These are phyloP conservation scores for Nelumbo lutea DNA, from an alignment of 164 flowering plant genomes.

Conservation along the genomic window DNA sequence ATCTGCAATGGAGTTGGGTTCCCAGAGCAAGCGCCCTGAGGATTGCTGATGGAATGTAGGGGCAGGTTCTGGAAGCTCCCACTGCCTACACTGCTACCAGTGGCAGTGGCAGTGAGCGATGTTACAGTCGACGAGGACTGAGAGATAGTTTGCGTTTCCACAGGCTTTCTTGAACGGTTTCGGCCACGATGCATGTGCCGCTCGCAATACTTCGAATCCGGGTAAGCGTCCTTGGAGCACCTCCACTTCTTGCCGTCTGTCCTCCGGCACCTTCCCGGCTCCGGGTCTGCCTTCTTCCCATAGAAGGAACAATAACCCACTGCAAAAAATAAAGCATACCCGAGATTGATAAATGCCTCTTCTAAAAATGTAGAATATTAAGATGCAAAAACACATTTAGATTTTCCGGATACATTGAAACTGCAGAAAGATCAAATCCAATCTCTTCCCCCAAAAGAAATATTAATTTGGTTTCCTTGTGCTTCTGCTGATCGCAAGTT, in stretches of 20 bases:
- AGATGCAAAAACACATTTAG: neutral
- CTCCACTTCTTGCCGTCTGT: conserved; percentile 81
- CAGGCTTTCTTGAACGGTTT: conserved; percentile 98
- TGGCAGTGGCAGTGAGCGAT: conserved; percentile 32
- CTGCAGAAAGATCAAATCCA: too few relatives aligned
- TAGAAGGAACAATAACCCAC: conserved; percentile 66
- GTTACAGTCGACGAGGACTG: conserved; percentile 59
- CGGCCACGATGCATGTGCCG: conserved; percentile 28
- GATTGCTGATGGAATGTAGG: conserved; percentile 32
- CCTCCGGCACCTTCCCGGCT: conserved; percentile 73
- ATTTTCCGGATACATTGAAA: too few relatives aligned
- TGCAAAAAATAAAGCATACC: conserved; percentile 21
- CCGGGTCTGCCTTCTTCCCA: conserved; percentile 71
- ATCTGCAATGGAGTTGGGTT: conserved; percentile 47
- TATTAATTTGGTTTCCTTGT: too few relatives aligned
- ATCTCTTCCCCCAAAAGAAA: neutral
- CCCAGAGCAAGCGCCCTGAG: conserved; percentile 37
- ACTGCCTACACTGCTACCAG: conserved; percentile 14
- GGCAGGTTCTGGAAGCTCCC: conserved; percentile 53
- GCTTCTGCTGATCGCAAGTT: too few relatives aligned
- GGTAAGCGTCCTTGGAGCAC: conserved; percentile 74
- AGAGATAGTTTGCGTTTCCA: conserved; percentile 78
- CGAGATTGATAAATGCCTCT: neutral
- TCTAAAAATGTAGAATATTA: neutral
- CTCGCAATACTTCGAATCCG: conserved; percentile 76